Base-by-base conservation (phyloP, 306 rosid species). In the Vicia sativa region DNA sequence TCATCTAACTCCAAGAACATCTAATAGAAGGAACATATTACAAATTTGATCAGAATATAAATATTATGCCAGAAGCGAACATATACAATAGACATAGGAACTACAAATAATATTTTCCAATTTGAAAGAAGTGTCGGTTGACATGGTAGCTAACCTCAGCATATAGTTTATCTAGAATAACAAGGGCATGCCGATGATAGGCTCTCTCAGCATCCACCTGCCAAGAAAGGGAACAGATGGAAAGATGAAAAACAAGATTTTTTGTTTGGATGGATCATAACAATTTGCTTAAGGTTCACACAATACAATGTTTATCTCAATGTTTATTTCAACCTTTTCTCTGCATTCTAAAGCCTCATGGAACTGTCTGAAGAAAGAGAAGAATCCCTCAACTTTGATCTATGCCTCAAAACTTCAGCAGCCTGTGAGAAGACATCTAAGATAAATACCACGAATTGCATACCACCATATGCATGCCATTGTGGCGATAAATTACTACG, bases 331-430 rank as follows among this genome's bases (percentile, higher is more conserved):
- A 87, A 73, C 83, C 88, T 92, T 26, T 82, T 77, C 70, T 92
- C 98, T 66, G 96, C 95, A 77, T 59, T 89, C 76, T 92, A 87
- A 86, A 87, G 92, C 79, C 84, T 89, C 73, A 67, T 41, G 7
- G 91, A 80, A 82, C 82, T 81, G 73, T 92, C 98, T 62, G 85
- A 81, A 74, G 92, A 86, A 71, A 83, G 60, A 49, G 98, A 85
- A 73, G 95, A 78, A 60, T 78, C 87, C 74, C 82, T 80, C 65
- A 85, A 86, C 84, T 92, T 92, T 66, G 91, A 80, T 77, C 72
- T 86, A 43, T 92, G 98, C 86, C 92, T 87, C 89, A 86, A 80
- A 76, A 92, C 95, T 75, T 92, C 96, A 52, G 88, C 88, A 72
- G 90, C 98, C 96, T 92, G 81, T 74, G 68, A 80, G 79, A 74